Conservation (phyloP, 805 yeast genomes). For the Metschnikowia chrysomelidarum region DNA sequence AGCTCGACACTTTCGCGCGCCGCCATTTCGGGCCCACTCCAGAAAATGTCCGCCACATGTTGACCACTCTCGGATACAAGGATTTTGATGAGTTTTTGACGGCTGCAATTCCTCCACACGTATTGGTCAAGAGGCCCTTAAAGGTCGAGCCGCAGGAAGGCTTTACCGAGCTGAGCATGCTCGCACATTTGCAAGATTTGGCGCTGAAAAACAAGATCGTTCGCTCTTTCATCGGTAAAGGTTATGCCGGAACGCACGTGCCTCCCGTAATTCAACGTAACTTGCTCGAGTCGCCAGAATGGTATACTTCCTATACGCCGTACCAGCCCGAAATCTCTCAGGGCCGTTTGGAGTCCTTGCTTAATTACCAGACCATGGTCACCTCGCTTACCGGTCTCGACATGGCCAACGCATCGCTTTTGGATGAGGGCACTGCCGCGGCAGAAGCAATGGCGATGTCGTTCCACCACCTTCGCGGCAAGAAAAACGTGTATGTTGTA, state of each 20-base stretch:
- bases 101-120: constrained; percentile 73
- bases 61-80: constrained; percentile 57
- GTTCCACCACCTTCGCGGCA: constrained; percentile 63
- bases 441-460: constrained; percentile 94
- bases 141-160: constrained; percentile 69
- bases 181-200: constrained; percentile 60
- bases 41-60: constrained; percentile 61
- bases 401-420: constrained; percentile 90
- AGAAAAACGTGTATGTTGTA: constrained; percentile 65
- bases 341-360: constrained; percentile 86
- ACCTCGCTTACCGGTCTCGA: constrained; percentile 89
- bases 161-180: constrained; percentile 77
- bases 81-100: constrained; percentile 70
- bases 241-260: constrained; percentile 84
- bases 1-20: constrained; percentile 80
- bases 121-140: constrained; percentile 67
- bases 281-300: constrained; percentile 88
- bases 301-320: constrained; percentile 99
- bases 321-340: constrained; percentile 98
- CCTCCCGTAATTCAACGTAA: constrained; percentile 95
- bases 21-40: constrained; percentile 89
- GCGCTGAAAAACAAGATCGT: constrained; percentile 74
- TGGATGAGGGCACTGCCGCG: constrained; percentile 97
- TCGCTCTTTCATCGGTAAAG: constrained; percentile 85
- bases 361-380: constrained; percentile 91